Base-by-base conservation (phyloP, 2,329 filamentous ascomycete species). In the Monosporascus cannonballus region DNA sequence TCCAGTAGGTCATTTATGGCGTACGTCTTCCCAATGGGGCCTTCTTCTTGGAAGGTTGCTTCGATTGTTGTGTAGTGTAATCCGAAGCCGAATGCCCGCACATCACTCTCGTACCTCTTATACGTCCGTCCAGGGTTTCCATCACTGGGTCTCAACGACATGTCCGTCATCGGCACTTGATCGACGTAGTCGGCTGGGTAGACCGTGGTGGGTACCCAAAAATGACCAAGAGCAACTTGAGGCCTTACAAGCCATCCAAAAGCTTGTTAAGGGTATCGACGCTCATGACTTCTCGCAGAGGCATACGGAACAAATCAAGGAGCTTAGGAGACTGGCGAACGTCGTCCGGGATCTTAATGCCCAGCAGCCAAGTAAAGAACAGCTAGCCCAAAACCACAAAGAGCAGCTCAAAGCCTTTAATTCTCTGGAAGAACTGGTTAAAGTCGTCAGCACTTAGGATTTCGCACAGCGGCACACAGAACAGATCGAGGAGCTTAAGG, bases 51-150 rank as follows among this genome's bases (percentile, higher is more conserved):
- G 44, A 64, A 61, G 1, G 56, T 47, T 8, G 61, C 55, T n/a
- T 62, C 50, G 51, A 78, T 78, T 20, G 66, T 74, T 11, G 76
- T 78, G 63, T 79, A 78, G 59, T 77, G 74, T 37, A 78, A 60
- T 1, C 76, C 76, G 54, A 68, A 70, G 3, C 75, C 76, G 55
- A 78, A 79, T 2, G 71, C 69, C 49, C 72, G 66, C 8, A 76
- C 66, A 0, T 61, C 67, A n/a, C 69, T 64, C n/a, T 71, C 69
- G 59, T 76, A 79, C 74, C 75, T 79, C 53, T 72, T 74, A 57
- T 79, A 79, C 5, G 76, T 80, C 27, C 76, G 65, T 1, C 76
- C 75, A 1, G 76, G 74, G 42, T 65, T 73, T 6, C 59, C 61
- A 4, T 57, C 58, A 52, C 71, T 71, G 2, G 76, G 75, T 0